Conservation (phyloP, 1,284 basidiomycete species). For the Chalciporus sp. region DNA sequence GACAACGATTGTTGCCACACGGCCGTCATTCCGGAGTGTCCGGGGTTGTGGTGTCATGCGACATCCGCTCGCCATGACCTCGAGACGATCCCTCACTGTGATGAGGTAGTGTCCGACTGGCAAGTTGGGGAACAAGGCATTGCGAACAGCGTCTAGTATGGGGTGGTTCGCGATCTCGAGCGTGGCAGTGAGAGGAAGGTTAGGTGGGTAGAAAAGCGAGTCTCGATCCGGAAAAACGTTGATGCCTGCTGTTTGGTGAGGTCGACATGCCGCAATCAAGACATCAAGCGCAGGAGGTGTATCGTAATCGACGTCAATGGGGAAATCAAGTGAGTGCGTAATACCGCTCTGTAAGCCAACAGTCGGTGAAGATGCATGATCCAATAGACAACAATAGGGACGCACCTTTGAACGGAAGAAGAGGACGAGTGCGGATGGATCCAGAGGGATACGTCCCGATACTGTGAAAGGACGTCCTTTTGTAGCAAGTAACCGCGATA, state of each 20-base stretch:
- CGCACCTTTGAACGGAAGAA: conserved; percentile 79
- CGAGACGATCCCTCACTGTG: conserved; percentile 66
- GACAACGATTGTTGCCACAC: conserved; percentile 71
- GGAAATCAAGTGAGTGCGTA: conserved; percentile 78
- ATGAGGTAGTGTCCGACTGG: conserved; percentile 70
- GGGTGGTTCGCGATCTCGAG: conserved; percentile 80
- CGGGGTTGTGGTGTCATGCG: conserved; percentile 57
- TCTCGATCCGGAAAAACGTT: conserved; percentile 60
- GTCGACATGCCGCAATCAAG: conserved; percentile 72
- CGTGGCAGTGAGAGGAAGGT: conserved; percentile 70
- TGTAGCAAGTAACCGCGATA: conserved; percentile 57
- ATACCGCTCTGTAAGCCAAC: conserved; percentile 61
- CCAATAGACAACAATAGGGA: conserved; percentile 7
- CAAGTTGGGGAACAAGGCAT: conserved; percentile 66
- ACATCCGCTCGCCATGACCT: conserved; percentile 64
- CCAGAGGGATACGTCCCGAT: conserved; percentile 70
- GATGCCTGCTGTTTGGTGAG: conserved; percentile 57
- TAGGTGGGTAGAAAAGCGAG: conserved; percentile 71
- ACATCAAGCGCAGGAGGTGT: conserved; percentile 79
- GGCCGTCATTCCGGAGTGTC: conserved; percentile 57
- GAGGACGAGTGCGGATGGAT: conserved; percentile 64
- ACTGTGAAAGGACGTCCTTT: conserved; percentile 67
- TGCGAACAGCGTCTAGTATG: conserved; percentile 73
- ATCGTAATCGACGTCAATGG: conserved; percentile 73
- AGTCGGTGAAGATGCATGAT: not conserved